Evolutionary conservation across 1,139 yeast species (phyloP), one percentile per base, ranked within the genome.

Genomic region (Meyerozyma smithsonii): DNA sequence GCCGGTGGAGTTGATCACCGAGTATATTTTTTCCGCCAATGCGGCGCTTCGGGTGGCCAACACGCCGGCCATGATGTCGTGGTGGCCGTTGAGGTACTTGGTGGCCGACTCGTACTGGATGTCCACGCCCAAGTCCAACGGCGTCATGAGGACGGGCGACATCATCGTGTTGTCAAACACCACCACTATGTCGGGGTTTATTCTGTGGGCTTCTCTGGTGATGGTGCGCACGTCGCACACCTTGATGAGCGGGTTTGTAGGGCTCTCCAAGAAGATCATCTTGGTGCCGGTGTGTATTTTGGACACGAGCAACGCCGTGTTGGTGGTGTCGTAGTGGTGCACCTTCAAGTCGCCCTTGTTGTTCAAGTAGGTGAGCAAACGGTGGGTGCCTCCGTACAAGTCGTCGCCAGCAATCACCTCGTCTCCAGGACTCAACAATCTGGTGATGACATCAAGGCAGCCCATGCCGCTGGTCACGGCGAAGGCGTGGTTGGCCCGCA

Each of bases 151-250:
- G 42, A 89, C 62, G 4, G 97, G 97, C 14, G 95, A 82, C 90
- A 89, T 83, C 97, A 89, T 89, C 47, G 97, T 89, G 69, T 90
- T 89, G 63, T 89, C 97, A 47, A 89, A 90, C 8, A 87, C 95
- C 28, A 88, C 87, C 34, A 84, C 59, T 37, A 85, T 72, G 36
- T 81, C 73, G 12, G 94, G 89, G 54, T 77, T 84, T 35, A 72
- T 71, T 36, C 63, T 58, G 56, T 87, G 94, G 25, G 90, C 92
- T 47, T 77, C 69, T 35, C 67, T 66, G 28, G 89, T 66, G 42
- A 88, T 80, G 24, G 77, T 62, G 44, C 76, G 79, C 39, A 89
- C 79, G 58, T 90, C 95, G 41, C 87, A 82, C 45, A 89, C 87
- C 62, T 88, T 86, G 60, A 88, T 85, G 50, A 89, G 74, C 17